Evolutionary conservation across 306 rosid genomes (phyloP).

Genomic region (Ormosia semicastrata): DNA sequence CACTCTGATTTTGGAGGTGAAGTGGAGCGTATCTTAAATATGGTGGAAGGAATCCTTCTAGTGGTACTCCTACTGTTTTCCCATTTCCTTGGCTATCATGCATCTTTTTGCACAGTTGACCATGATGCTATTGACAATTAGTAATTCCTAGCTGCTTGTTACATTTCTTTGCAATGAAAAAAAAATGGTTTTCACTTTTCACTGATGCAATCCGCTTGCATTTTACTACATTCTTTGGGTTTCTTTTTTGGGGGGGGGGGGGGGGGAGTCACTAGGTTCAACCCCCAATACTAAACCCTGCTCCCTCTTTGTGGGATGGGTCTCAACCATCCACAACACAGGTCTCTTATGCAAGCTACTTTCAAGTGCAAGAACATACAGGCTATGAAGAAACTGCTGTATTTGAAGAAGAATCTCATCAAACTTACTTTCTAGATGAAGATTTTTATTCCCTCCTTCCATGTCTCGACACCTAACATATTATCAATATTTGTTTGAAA

Average conservation of each 20-base stretch:
- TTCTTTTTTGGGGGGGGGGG: background rate
- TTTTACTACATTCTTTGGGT: background rate
- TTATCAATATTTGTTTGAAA: background rate
- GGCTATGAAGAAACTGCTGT: background rate
- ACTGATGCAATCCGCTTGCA: background rate
- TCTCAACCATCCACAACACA: background rate
- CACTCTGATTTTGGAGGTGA: constrained; percentile 99
- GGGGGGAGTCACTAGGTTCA: background rate
- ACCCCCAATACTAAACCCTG: background rate
- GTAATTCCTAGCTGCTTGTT: constrained; percentile 11
- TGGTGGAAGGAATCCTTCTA: constrained; percentile 99
- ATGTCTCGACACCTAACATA: background rate
- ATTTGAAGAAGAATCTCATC: constrained; percentile 1
- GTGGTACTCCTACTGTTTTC: constrained; percentile 61
- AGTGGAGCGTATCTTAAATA: constrained; percentile 94
- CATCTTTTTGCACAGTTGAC: constrained; percentile 16
- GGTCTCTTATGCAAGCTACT: background rate
- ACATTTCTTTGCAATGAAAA: background rate
- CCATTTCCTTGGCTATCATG: constrained; percentile 6
- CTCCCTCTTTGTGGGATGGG: background rate
- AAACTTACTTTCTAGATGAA: background rate
- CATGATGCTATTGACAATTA: background rate
- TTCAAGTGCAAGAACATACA: background rate
- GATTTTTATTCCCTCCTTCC: background rate
- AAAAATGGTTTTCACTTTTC: constrained; percentile 15